Evolutionary conservation across 148 eudicot species (phyloP), one percentile per base, ranked within the genome.

Genomic region (Rheum nobile): DNA sequence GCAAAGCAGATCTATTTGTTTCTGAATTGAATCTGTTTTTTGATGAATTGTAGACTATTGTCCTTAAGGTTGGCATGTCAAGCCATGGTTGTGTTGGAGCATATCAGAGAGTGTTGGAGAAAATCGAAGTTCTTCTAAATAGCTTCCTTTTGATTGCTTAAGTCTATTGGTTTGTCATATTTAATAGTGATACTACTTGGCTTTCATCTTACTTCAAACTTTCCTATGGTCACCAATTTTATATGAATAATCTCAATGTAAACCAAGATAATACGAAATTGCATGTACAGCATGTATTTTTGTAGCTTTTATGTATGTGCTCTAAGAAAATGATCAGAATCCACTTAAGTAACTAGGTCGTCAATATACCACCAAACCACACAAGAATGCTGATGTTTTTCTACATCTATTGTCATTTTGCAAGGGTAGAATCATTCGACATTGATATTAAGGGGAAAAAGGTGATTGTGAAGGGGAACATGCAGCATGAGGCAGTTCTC

Each of bases 61-160:
- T 86, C 34, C 98, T 92, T 77, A 88, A 85, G 85, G 98, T 92
- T 87, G 84, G 78, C 83, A 92, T 92, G 96, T 84, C 98, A 44
- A 90, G 98, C 80, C 79, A 86, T 84, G 98, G 98, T 37, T 92
- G 98, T 71, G 85, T 82, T 5, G 98, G 97, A 52, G 98, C 98
- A 11, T 96, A 90, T 72, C 82, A 87, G 79, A 79, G 98, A 82
- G 98, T 88, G 61, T 68, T 92, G 34, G 93, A 83, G 52, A 92
- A 90, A 82, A 86, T 92, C 96, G 96, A 90, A 77, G 98, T 96
- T 92, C 46, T 69, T 88, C 79, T 57, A 35, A 35, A 35, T 47
- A 19, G n/a, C n/a, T 67, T n/a, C 16, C 32, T 59, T 43, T 4
- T 34, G 6, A 32, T 22, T 65, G 34, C 16, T n/a, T 1, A 29